Percentiles rank a stretch among this genome's conserved stretches.
Conservation (phyloP, 805 yeast species). For the Blastobotrys robertii region DNA sequence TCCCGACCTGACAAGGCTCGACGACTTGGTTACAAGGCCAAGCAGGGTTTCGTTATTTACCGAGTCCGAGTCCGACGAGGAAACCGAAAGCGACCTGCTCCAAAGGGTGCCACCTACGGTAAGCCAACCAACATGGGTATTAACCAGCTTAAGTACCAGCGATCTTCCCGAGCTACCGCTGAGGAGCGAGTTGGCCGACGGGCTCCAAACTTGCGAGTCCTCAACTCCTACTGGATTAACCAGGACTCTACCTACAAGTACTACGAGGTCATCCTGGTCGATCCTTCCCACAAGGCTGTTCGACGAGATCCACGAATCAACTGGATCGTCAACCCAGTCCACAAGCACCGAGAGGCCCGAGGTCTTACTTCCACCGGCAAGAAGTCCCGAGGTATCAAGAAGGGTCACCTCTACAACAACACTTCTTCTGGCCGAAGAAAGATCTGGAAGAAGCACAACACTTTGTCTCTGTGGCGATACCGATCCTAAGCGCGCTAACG, state of each 20-base stretch:
- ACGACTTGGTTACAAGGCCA: slow-evolving; percentile 99
- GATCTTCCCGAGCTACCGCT: slow-evolving; percentile 95
- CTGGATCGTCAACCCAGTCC: slow-evolving; percentile 99
- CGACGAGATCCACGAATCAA: slow-evolving; percentile 97
- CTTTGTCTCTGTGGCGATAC: slow-evolving; percentile 99
- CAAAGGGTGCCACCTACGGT: slow-evolving; percentile 99
- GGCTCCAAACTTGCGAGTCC: slow-evolving; percentile 97
- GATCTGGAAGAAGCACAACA: slow-evolving; percentile 99
- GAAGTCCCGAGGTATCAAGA: slow-evolving; percentile 99
- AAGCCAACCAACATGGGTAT: slow-evolving; percentile 99
- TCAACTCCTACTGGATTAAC: slow-evolving; percentile 99
- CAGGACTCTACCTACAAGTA: slow-evolving; percentile 99
- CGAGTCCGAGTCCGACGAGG: slow-evolving; percentile 99
- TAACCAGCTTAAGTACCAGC: slow-evolving; percentile 98
- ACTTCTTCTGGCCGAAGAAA: slow-evolving; percentile 98
- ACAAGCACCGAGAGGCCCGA: slow-evolving; percentile 99
- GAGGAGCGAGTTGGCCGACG: slow-evolving; percentile 99
- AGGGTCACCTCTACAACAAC: slow-evolving; percentile 99
- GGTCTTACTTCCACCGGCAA: slow-evolving; percentile 97
- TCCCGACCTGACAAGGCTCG: slow-evolving; percentile 99
- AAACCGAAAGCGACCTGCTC: slow-evolving; percentile 99
- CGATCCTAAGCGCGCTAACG: slow-evolving; percentile 39
- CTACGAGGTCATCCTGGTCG: slow-evolving; percentile 95
- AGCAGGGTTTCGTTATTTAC: slow-evolving; percentile 98
- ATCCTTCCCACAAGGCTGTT: slow-evolving; percentile 97